A percentile compares a stretch with the other conserved stretches of the same genome.
Conservation (phyloP, 345 rosid species). For the Citrus reticulata region DNA sequence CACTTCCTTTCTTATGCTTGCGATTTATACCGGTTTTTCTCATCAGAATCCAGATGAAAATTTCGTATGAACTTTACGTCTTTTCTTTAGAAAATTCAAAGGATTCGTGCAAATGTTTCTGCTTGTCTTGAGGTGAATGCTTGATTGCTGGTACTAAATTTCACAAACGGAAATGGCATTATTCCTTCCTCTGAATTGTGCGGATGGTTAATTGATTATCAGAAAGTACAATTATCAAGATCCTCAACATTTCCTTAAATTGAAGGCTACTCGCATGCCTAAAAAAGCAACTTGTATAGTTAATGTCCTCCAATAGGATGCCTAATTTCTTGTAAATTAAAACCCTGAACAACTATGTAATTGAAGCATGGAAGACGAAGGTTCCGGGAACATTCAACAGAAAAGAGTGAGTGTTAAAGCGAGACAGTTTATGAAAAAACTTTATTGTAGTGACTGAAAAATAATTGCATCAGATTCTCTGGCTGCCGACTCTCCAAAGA, state of each 20-base stretch:
- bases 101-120: background rate
- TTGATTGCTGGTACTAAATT: background rate
- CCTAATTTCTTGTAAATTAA: background rate
- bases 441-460: background rate
- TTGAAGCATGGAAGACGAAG: background rate
- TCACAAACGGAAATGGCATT: background rate
- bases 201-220: background rate
- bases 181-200: background rate
- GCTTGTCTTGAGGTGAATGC: background rate
- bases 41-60: background rate
- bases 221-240: background rate
- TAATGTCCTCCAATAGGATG: background rate
- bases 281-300: background rate
- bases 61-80: no score
- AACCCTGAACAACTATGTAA: background rate
- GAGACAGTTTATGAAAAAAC: background rate
- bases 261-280: background rate
- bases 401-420: background rate
- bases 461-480: constrained; percentile 11
- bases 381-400: background rate
- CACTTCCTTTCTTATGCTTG: background rate
- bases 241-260: background rate
- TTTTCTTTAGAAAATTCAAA: no score
- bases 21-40: background rate
- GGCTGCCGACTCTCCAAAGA: background rate